Base-by-base conservation (phyloP, 208 protist genomes). In the Tritrichomonas musculus region DNA sequence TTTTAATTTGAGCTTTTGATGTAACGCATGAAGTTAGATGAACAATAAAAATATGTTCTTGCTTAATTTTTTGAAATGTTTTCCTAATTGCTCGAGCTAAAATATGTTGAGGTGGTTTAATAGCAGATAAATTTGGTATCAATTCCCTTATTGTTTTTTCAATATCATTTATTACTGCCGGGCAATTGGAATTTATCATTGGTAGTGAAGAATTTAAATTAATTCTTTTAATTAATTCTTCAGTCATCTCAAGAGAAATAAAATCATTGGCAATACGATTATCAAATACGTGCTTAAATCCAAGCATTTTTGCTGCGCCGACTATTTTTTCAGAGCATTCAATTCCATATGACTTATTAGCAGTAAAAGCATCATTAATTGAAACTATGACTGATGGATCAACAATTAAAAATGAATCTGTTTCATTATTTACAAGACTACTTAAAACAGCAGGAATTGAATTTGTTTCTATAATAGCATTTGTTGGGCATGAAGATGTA, bases 171-270 rank as follows among this genome's bases (percentile, higher is more conserved):
- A 95, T 93, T 94, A 94, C 95, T 17, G 66, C 94, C 13, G 94
- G 94, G 60, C 94, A 95, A 77, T 93, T 94, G 0, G 94, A 94
- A 47, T 93, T 95, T 50, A 95, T 94, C 73, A 95, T 93, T n/a
- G 95, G 95, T 39, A 95, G 41, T 17, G 75, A 60, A 50, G 36
- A 93, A 14, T 39, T 39, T 5, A 14, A 50, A n/a, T 77, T 20
- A 9, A 47, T 13, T 4, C 36, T 2, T 47, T 77, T 8, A 27
- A 44, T 5, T 8, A 47, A 20, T 20, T 77, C 36, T 9, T 36
- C 5, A 1, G 69, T 9, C 25, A n/a, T 25, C 30, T 72, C 64
- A n/a, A 72, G 66, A 69, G 25, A n/a, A n/a, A 47, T 47, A 27
- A 77, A 20, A 47, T 77, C 69, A 47, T 36, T 44, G 44, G 14